Base-by-base conservation (phyloP, 2,329 filamentous ascomycete genomes). In the Aspergillus sp. region DNA sequence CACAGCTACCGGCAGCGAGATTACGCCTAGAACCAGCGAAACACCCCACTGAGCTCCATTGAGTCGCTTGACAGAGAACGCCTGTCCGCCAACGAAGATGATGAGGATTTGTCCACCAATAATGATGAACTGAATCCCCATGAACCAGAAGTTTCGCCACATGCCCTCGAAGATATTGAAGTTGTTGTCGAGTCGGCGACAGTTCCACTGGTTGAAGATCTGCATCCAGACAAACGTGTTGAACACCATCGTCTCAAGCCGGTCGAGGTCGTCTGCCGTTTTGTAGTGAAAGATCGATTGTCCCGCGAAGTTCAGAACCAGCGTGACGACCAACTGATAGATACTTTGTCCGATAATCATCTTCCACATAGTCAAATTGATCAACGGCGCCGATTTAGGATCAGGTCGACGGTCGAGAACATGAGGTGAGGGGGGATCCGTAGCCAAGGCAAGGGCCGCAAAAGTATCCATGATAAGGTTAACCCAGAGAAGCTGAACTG, bases 381-480 rank as follows among this genome's bases (percentile, higher is more conserved):
- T 81, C 7, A 82, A 70, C 9, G 78, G 75, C 19, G 77, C 73
- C 0, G 77, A 77, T 65, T 80, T 82, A 5, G 76, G 77, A 30
- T 81, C 79, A 5, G 80, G 80, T 57, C 77, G 74, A 43, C 87
- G 81, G 62, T 87, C 75, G 15, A 89, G 80, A 48, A 88, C 82
- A 57, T 80, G 80, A 5, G 81, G 78, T 1, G 82, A 83, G 0
- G 87, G 87, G 4, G 85, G 84, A 65, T 89, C 87, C 0, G 87
- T 89, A 5, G 87, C 87, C 50, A 89, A 79, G 8, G 86, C 87
- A 30, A 89, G 82, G 13, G 87, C 87, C 2, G 87, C 87, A 61
- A 89, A 87, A 5, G 87, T 88, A 67, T 89, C 86, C 86, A 89
- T 89, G 69, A 89, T 89, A 51, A 89, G 76, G 69, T 89, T 89